Base-by-base conservation (phyloP, 2,329 filamentous ascomycete genomes). In the Pestalotiopsis sp. region DNA sequence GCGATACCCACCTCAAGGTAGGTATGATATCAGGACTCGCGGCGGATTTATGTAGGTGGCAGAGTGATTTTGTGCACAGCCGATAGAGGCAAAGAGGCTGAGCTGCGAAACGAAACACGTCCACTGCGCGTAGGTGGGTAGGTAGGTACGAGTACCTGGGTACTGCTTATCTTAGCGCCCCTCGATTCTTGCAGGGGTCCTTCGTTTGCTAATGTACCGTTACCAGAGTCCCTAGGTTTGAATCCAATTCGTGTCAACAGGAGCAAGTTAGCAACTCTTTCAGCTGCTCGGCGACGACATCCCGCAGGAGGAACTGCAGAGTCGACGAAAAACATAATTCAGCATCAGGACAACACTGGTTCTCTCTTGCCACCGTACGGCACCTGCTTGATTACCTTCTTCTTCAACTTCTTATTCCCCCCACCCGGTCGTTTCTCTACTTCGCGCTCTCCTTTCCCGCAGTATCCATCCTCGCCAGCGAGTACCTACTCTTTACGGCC, bases 161-260 rank as follows among this genome's bases (percentile, higher is more conserved):
- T 49, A 49, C 45, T 52, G 17, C 45, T n/a, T 52, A 36, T 39
- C 59, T 62, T 62, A 36, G 59, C 62, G 41, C 23, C 23, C 20
- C 60, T 12, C 38, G 36, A 36, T 36, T 20, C 39, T 64, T 45
- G 25, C 63, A 56, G 52, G 49, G 63, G 36, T 66, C 36, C 14
- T 14, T 14, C 11, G 39, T 27, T 27, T 20, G 13, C 62, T 20
- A n/a, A 20, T n/a, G 38, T n/a, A 45, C 62, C 38, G 39, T 14
- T 17, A 39, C 38, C 62, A 23, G 39, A 17, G 20, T 23, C 38
- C 27, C 17, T 41, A 49, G 41, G 62, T 64, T 64, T 45, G 62
- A 45, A 64, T 49, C 41, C 62, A 66, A 66, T 66, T 66, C 63
- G 63, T 66, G 63, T 66, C 63, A 31, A 57, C 36, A 66, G 49